A percentile compares a stretch with the other conserved stretches of the same genome.
Evolutionary conservation across 2,329 filamentous ascomycete genomes (phyloP).

Genomic region (Verticillium dahliae): DNA sequence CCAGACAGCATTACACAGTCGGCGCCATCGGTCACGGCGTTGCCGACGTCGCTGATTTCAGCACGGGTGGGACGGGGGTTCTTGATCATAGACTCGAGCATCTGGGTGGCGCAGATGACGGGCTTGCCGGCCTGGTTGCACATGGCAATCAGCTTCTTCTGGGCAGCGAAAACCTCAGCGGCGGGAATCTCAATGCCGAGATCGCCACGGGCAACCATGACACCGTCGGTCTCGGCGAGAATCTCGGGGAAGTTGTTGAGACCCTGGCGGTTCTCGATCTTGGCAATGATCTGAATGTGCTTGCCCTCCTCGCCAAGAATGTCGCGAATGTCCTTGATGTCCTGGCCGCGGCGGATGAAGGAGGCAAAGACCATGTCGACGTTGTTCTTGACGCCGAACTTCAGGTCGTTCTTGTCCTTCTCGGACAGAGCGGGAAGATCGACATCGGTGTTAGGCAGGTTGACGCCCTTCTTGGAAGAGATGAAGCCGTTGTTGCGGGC

Average conservation of each 20-base stretch:
- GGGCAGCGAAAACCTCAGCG: slow-evolving; percentile 95
- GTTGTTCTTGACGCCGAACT: slow-evolving; percentile 95
- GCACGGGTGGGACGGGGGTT: slow-evolving; percentile 97
- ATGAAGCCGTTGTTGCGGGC: slow-evolving; percentile 98
- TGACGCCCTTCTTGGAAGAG: slow-evolving; percentile 98
- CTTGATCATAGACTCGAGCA: slow-evolving; percentile 99
- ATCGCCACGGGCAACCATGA: slow-evolving; percentile 99
- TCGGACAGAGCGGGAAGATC: slow-evolving; percentile 95
- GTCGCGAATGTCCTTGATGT: slow-evolving; percentile 87
- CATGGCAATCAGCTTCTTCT: slow-evolving; percentile 99
- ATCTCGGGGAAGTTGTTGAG: slow-evolving; percentile 99
- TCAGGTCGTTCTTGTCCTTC: slow-evolving; percentile 93
- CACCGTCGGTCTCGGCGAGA: slow-evolving; percentile 89
- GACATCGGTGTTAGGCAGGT: slow-evolving; percentile 97
- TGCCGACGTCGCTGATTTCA: slow-evolving; percentile 97
- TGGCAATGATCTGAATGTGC: slow-evolving; percentile 98
- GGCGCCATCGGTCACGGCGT: slow-evolving; percentile 93
- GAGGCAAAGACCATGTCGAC: slow-evolving; percentile 99
- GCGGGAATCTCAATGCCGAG: slow-evolving; percentile 98
- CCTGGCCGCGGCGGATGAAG: slow-evolving; percentile 90
- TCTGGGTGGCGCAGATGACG: slow-evolving; percentile 97
- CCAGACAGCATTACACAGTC: slow-evolving; percentile 99
- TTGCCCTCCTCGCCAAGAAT: slow-evolving; percentile 87
- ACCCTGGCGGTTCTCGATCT: slow-evolving; percentile 99
- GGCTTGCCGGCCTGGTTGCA: slow-evolving; percentile 99